phyloP scores from a whole-genome alignment of 192 early-diverging fungal species.

The Mortierella hygrophila region DNA sequence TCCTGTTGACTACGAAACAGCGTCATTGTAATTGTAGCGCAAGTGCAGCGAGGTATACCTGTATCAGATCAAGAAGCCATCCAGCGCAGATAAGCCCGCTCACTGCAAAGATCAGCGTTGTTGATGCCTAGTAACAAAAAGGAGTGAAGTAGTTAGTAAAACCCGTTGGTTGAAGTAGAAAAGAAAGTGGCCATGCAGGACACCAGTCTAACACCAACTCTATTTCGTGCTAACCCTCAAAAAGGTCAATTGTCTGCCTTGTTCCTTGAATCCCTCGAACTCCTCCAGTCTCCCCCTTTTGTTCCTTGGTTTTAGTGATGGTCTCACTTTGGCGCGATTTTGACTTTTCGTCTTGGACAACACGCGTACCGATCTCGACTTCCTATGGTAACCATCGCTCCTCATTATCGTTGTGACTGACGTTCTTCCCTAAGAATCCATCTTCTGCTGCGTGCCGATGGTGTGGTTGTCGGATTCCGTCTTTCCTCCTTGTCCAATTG shows the following conservation, averaged over 20 bases:
- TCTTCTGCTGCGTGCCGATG: neutral
- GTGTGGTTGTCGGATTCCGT: neutral
- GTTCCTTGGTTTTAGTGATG: neutral
- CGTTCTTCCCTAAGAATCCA: neutral
- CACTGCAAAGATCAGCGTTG: constrained; percentile 76
- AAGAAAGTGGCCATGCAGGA: neutral
- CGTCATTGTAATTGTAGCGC: neutral
- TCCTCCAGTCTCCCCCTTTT: neutral
- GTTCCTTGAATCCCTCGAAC: neutral
- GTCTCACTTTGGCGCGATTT: neutral
- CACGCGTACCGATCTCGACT: neutral
- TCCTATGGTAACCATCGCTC: neutral
- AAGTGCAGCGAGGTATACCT: constrained; percentile 52
- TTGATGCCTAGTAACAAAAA: constrained; percentile 33
- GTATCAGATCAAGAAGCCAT: constrained; percentile 74
- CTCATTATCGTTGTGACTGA: neutral
- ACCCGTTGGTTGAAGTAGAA: neutral
- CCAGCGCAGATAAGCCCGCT: constrained; percentile 78
- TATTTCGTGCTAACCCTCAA: neutral
- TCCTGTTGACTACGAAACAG: neutral
- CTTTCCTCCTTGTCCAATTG: neutral
- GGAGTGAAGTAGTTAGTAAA: neutral
- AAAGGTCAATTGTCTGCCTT: neutral
- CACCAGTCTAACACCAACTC: neutral
- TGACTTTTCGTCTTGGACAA: no score